Evolutionary conservation across 2,329 filamentous ascomycete genomes (phyloP), one percentile per base, ranked within the genome.

Genomic region (Fusarium temperatum): DNA sequence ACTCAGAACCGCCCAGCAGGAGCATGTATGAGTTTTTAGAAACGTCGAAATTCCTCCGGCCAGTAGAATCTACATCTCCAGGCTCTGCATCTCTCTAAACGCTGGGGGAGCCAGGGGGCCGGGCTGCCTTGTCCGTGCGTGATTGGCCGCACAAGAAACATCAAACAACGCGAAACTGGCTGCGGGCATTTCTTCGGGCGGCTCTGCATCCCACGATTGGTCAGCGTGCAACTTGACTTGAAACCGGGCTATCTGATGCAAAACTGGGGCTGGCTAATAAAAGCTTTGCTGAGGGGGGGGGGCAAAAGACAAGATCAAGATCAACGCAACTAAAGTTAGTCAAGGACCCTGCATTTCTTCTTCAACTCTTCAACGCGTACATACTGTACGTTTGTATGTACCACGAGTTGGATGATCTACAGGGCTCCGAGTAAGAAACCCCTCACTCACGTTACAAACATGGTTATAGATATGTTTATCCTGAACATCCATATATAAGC

Each of bases 211-310:
- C 61, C 45, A 56, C 70, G 48, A 75, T 75, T 75, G 66, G 69
- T 53, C 67, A 47, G 8, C 26, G 24, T 38, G 44, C 41, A 30
- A 28, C 44, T 57, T 32, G 50, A 74, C 47, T 44, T 75, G 73
- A 75, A 75, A 75, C 73, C 60, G 53, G 54, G 45, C 71, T 66
- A 66, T 73, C 58, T 74, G 66, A 68, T 63, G 55, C 67, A 73
- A 72, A 72, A 73, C 66, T 65, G 67, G 59, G 67, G 67, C 58
- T 44, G 26, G 42, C 38, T 35, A 35, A 35, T 35, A 35, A 35
- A 35, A 35, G 32, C 32, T 35, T 56, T 36, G 51, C 36, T 50
- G 61, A 66, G n/a, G 24, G 57, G 65, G 51, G 44, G 59, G 69
- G 67, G 57, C 65, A 54, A 60, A 56, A 35, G 32, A 35, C 32